Conservation (phyloP, 1,139 yeast genomes). For the Nadsonia starkeyi-henricii region DNA sequence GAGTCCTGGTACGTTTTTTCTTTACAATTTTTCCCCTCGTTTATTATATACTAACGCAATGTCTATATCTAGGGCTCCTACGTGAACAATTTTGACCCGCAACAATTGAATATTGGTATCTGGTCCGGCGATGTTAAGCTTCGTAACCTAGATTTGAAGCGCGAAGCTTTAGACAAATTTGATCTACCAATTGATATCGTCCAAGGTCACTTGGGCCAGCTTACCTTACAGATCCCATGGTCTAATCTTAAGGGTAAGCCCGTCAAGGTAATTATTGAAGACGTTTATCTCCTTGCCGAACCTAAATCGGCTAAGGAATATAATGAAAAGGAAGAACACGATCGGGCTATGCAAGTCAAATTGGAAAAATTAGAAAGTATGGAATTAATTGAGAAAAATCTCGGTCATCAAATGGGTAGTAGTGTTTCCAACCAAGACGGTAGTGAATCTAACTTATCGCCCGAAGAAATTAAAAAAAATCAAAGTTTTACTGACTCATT, state of each 20-base stretch:
- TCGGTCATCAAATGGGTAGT: neutral
- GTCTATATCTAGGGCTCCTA: constrained; percentile 41
- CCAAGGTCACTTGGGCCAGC: constrained; percentile 81
- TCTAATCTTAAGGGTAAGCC: constrained; percentile 87
- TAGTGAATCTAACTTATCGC: constrained; percentile 17
- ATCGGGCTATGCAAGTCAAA: constrained; percentile 53
- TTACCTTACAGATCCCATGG: constrained; percentile 93
- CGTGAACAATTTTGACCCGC: constrained; percentile 91
- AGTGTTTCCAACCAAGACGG: constrained; percentile 19
- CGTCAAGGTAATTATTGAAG: constrained; percentile 78
- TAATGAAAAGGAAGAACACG: constrained; percentile 52
- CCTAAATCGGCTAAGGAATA: constrained; percentile 44
- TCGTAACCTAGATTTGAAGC: constrained; percentile 58
- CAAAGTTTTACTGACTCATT: constrained; percentile 80
- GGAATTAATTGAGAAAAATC: constrained; percentile 34
- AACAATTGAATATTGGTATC: constrained; percentile 85
- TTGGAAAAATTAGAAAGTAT: constrained; percentile 52
- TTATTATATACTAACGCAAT: neutral
- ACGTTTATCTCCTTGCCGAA: constrained; percentile 68
- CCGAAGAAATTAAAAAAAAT: constrained; percentile 39
- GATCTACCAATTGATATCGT: constrained; percentile 79
- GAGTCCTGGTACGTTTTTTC: constrained; percentile 9
- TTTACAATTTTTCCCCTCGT: neutral
- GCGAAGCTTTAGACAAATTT: constrained; percentile 73
- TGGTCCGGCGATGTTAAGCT: constrained; percentile 97